A percentile compares a stretch with the other conserved stretches of the same genome.
Conservation (phyloP, 2,329 filamentous ascomycete genomes). For the Fusarium sp. region DNA sequence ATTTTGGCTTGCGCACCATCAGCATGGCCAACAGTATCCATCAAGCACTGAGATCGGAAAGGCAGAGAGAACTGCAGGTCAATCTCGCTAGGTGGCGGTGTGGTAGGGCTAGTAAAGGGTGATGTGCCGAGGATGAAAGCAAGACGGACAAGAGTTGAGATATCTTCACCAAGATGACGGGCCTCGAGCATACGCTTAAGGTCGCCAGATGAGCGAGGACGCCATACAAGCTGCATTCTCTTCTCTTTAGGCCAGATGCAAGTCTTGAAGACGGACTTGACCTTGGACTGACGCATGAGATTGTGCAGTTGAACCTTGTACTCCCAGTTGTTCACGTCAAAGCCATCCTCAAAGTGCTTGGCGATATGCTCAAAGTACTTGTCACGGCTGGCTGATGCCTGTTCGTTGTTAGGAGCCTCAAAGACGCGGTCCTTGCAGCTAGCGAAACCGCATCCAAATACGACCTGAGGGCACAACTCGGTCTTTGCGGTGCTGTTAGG, state of each 20-base stretch:
- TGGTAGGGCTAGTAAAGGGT: conserved; percentile 54
- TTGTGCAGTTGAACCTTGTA: conserved; percentile 61
- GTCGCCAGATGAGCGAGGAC: conserved; percentile 58
- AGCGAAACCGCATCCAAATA: conserved; percentile 60
- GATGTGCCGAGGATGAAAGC: conserved; percentile 60
- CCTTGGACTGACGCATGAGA: conserved; percentile 58
- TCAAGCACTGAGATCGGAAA: conserved; percentile 54
- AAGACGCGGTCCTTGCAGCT: conserved; percentile 60
- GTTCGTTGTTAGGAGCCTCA: conserved; percentile 55
- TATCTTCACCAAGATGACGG: conserved; percentile 58
- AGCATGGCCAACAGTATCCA: conserved; percentile 52
- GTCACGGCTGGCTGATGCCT: conserved; percentile 55
- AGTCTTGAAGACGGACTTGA: conserved; percentile 61
- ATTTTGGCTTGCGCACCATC: conserved; percentile 44
- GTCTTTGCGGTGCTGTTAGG: conserved; percentile 58
- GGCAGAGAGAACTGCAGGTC: conserved; percentile 57
- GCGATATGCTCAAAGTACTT: conserved; percentile 63
- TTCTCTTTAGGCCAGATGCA: conserved; percentile 62
- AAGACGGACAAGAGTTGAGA: conserved; percentile 58
- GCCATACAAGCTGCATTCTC: conserved; percentile 57
- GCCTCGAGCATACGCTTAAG: conserved; percentile 61
- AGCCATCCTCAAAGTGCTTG: conserved; percentile 61
- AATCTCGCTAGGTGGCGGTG: conserved; percentile 56
- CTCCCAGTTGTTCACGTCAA: conserved; percentile 59
- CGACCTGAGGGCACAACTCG: conserved; percentile 59